phyloP scores from a whole-genome alignment of 805 yeast genomes.

The Kregervanrija fluxuum region DNA sequence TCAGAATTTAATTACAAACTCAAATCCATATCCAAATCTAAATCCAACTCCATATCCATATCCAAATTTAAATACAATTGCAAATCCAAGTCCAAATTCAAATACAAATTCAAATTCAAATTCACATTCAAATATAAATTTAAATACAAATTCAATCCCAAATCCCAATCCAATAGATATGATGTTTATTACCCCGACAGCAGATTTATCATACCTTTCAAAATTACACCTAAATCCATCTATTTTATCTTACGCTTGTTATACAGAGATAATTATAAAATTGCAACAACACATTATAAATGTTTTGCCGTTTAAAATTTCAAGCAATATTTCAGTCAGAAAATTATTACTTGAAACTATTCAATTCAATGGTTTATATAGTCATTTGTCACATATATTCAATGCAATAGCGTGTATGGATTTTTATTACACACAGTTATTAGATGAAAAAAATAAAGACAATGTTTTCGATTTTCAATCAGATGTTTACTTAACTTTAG shows the following conservation, averaged over 20 bases:
- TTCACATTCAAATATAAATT: too few species aligned
- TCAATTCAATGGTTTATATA: constrained; percentile 5
- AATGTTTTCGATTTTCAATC: constrained; percentile 7
- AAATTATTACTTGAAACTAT: not conserved
- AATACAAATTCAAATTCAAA: too few species aligned
- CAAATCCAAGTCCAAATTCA: too few species aligned
- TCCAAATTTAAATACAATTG: too few species aligned
- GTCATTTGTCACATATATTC: constrained; percentile 6
- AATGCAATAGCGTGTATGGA: constrained; percentile 10
- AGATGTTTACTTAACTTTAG: constrained; percentile 10
- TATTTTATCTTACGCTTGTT: constrained; percentile 5
- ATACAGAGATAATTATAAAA: constrained; percentile 5
- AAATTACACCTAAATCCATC: constrained; percentile 3
- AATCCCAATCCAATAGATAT: constrained; percentile 1
- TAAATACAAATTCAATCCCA: too few species aligned
- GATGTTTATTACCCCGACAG: constrained; percentile 5
- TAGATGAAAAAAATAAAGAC: constrained; percentile 1
- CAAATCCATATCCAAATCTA: too few species aligned
- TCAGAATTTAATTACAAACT: too few species aligned
- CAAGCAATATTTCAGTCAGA: constrained; percentile 1
- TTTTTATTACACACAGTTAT: constrained; percentile 9
- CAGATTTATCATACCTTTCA: constrained; percentile 2
- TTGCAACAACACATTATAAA: constrained; percentile 3
- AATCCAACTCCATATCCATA: too few species aligned
- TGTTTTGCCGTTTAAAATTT: constrained; percentile 6